phyloP scores from a whole-genome alignment of 768 basidiomycete genomes.

The Dioszegia crocea region DNA sequence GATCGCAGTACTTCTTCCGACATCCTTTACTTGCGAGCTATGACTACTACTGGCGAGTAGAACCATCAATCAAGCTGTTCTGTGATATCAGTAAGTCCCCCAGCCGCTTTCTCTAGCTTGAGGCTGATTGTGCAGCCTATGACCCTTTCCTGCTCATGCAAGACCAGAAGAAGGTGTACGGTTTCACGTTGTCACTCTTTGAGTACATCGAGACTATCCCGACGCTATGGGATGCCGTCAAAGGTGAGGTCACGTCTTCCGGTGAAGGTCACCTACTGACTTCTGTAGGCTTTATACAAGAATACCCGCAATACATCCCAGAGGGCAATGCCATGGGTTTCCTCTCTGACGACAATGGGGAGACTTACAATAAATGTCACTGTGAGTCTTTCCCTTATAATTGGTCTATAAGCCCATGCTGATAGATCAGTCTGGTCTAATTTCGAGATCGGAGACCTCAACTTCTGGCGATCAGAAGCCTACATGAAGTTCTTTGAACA shows the following conservation, averaged over 20 bases:
- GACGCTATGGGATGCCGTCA: slow-evolving; percentile 70
- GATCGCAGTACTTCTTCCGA: slow-evolving; percentile 69
- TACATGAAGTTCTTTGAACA: slow-evolving; percentile 79
- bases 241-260: slow-evolving; percentile 61
- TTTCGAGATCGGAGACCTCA: slow-evolving; percentile 81
- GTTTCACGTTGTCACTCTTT: slow-evolving; percentile 73
- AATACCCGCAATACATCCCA: slow-evolving; percentile 62
- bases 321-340: slow-evolving; percentile 68
- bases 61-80: slow-evolving; percentile 77
- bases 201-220: slow-evolving; percentile 78
- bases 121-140: slow-evolving; percentile 38
- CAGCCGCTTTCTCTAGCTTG: not conserved
- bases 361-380: slow-evolving; percentile 71
- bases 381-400: slow-evolving; percentile 53
- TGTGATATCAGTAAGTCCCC: slow-evolving; percentile 57
- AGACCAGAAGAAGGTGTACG: slow-evolving; percentile 75
- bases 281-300: slow-evolving; percentile 61
- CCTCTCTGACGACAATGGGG: slow-evolving; percentile 69
- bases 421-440: slow-evolving; percentile 73
- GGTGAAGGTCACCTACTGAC: slow-evolving; percentile 3
- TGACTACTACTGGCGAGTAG: slow-evolving; percentile 86
- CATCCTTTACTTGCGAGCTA: slow-evolving; percentile 72
- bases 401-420: not conserved
- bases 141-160: slow-evolving; percentile 81
- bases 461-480: slow-evolving; percentile 76